Conservation (phyloP, 225 moss, liverwort and hornwort genomes). For the Asterella californica region DNA sequence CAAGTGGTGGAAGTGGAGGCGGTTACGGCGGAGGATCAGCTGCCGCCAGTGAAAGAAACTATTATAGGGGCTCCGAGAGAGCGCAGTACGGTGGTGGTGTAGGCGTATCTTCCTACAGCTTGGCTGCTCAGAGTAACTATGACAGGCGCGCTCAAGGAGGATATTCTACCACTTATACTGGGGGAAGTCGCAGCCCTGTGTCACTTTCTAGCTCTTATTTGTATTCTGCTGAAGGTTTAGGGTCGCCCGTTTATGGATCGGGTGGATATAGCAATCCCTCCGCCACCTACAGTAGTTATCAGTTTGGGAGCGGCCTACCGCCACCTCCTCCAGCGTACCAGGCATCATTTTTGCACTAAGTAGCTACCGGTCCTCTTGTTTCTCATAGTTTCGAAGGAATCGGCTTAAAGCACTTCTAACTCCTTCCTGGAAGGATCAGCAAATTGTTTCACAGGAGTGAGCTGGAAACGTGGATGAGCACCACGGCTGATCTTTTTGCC, state of each 20-base stretch:
- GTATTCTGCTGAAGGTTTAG: constrained; percentile 91
- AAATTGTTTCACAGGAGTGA: background rate
- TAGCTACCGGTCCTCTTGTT: background rate
- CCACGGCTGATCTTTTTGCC: constrained; percentile 1
- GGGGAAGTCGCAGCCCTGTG: constrained; percentile 96
- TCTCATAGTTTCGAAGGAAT: constrained; percentile 4
- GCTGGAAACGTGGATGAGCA: constrained; percentile 19
- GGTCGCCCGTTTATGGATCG: constrained; percentile 97
- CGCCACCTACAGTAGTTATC: constrained; percentile 95
- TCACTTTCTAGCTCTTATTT: constrained; percentile 96
- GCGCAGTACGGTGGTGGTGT: constrained; percentile 78
- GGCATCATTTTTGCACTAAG: constrained; percentile 92
- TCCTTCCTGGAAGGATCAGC: constrained; percentile 13
- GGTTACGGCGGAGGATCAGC: constrained; percentile 43
- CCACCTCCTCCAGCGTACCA: constrained; percentile 99
- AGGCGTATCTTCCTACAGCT: constrained; percentile 82
- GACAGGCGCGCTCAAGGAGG: constrained; percentile 91
- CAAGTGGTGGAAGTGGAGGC: constrained; percentile 79
- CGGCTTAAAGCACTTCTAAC: constrained; percentile 6
- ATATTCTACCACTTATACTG: constrained; percentile 87
- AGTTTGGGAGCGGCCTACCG: constrained; percentile 99
- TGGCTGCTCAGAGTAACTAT: constrained; percentile 89
- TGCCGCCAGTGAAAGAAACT: constrained; percentile 56
- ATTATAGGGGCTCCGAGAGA: constrained; percentile 88
- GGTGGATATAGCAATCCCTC: constrained; percentile 92